Conservation (phyloP, 73 alveolate genomes). For the Tetrahymena malaccensis region DNA sequence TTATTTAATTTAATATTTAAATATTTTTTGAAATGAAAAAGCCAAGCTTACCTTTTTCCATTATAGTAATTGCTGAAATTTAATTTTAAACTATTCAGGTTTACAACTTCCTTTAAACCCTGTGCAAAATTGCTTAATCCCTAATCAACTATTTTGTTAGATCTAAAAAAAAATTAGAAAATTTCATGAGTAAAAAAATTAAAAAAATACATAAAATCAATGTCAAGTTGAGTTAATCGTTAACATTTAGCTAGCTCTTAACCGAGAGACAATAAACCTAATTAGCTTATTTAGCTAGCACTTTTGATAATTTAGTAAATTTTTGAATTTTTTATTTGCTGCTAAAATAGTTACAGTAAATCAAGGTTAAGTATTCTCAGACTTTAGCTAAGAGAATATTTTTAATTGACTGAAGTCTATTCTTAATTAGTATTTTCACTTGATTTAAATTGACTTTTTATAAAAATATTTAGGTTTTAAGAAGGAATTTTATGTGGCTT, state of each 20-base stretch:
- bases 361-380: neutral
- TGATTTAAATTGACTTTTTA: neutral
- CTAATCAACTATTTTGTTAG: neutral
- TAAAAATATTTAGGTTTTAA: neutral
- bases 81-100: no score
- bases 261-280: neutral
- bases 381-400: no score
- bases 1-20: no score
- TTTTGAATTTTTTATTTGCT: no score
- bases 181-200: no score
- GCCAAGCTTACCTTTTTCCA: neutral
- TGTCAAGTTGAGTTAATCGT: neutral
- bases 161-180: neutral
- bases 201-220: neutral
- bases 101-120: neutral
- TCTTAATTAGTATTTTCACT: neutral
- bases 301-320: neutral
- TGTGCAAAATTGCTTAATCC: neutral
- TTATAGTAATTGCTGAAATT: neutral
- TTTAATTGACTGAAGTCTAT: no score
- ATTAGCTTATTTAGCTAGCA: neutral
- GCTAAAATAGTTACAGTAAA: neutral
- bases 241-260: neutral
- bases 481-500: neutral
- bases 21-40: no score